These are phyloP conservation scores for Chlorella sp. DNA, from an alignment of 139 green algal species.

Conservation along the genomic window DNA sequence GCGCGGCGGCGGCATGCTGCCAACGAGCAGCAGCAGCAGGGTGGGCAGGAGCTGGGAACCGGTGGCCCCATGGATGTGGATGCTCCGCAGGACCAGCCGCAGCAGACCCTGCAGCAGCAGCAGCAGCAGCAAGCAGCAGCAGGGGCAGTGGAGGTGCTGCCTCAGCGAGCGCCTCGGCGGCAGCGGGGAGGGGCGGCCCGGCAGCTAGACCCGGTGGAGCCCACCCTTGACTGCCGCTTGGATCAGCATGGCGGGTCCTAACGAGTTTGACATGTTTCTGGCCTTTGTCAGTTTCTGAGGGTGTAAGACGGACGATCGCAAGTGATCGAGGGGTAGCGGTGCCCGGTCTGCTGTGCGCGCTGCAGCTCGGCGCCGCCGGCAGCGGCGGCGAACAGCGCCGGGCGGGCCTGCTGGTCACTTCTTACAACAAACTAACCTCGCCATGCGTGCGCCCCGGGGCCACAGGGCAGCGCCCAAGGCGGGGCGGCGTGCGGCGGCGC, in stretches of 20 bases:
- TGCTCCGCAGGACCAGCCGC: not conserved
- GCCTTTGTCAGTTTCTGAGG: no score
- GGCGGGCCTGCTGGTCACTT: no score
- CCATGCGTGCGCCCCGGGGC: no score
- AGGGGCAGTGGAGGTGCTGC: not conserved
- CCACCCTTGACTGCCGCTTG: conserved; percentile 20
- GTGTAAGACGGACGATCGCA: no score
- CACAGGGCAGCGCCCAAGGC: no score
- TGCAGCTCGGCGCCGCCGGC: no score
- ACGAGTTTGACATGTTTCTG: no score
- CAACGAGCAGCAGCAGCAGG: not conserved
- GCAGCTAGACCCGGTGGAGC: not conserved
- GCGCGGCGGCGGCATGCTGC: not conserved
- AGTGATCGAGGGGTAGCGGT: no score
- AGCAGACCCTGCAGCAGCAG: not conserved
- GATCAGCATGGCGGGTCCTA: not conserved
- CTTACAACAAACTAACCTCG: no score
- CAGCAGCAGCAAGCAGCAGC: not conserved
- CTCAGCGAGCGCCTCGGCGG: not conserved
- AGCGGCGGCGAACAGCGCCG: no score
- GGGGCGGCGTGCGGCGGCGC: no score
- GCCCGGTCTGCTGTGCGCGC: no score
- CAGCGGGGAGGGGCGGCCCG: not conserved
- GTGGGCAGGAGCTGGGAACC: not conserved
- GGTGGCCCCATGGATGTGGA: not conserved